Conservation (phyloP, 176 grass and related monocot species). For the Chloris gayana region DNA sequence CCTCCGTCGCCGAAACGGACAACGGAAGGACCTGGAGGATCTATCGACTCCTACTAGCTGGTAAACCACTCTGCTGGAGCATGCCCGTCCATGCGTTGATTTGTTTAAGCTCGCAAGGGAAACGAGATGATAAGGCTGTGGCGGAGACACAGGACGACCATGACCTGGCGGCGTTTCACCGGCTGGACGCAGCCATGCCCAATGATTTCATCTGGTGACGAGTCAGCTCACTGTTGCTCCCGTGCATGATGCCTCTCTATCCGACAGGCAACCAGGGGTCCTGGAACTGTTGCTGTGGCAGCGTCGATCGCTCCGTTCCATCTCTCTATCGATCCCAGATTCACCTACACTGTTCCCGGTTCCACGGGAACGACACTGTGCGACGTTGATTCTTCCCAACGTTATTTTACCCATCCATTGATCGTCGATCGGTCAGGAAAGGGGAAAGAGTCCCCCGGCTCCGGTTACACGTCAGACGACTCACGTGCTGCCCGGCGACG, state of each 20-base stretch:
- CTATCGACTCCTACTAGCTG: neutral
- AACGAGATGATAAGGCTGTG: conserved; percentile 11
- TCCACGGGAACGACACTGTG: neutral
- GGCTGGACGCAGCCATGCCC: neutral
- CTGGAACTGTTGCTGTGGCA: neutral
- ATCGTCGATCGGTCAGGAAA: neutral
- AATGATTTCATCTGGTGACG: conserved; percentile 14
- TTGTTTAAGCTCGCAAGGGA: neutral
- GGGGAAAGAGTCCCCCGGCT: neutral
- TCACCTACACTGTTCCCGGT: neutral
- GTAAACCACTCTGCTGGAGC: neutral
- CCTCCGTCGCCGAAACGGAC: neutral
- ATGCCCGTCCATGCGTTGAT: neutral
- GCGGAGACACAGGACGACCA: neutral
- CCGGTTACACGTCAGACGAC: neutral
- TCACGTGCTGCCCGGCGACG: neutral
- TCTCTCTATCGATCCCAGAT: neutral
- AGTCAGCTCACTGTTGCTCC: conserved; percentile 34
- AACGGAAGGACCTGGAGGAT: neutral
- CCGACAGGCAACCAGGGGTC: neutral
- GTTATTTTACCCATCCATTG: neutral
- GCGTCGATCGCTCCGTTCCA: neutral
- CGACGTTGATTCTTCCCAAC: neutral
- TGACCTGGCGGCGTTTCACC: conserved; percentile 6
- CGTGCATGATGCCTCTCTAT: neutral